Conservation (phyloP, 148 eudicot genomes). For the Vaccinium myrtillus region DNA sequence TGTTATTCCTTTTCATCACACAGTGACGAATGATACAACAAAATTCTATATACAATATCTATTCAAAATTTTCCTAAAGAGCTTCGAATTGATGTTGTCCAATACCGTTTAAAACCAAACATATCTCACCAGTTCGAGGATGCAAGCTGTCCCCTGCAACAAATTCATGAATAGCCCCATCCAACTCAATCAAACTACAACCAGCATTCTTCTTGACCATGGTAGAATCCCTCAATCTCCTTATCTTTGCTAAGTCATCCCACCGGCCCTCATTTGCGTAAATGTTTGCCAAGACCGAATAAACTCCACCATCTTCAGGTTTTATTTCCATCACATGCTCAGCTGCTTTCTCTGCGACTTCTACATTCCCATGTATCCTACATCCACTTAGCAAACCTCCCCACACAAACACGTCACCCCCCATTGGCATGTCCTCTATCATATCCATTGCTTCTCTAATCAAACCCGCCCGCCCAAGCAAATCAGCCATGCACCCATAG, state of each 20-base stretch:
- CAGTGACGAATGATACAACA: background rate
- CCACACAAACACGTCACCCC: slow-evolving; percentile 74
- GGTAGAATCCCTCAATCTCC: slow-evolving; percentile 51
- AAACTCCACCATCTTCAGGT: slow-evolving; percentile 76
- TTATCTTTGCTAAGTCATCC: slow-evolving; percentile 62
- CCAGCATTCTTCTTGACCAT: slow-evolving; percentile 65
- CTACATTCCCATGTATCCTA: slow-evolving; percentile 64
- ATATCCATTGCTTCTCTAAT: slow-evolving; percentile 60
- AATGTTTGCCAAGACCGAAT: slow-evolving; percentile 69
- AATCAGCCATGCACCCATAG: slow-evolving; percentile 87
- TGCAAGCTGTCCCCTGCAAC: slow-evolving; percentile 70
- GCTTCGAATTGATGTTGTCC: slow-evolving; percentile 51
- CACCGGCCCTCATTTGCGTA: slow-evolving; percentile 69
- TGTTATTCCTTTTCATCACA: background rate
- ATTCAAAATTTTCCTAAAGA: slow-evolving; percentile 1
- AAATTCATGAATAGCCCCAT: slow-evolving; percentile 60
- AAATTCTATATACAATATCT: background rate
- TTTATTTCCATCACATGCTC: slow-evolving; percentile 48
- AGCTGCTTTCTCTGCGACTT: slow-evolving; percentile 67
- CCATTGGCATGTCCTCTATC: slow-evolving; percentile 66
- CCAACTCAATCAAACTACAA: slow-evolving; percentile 62
- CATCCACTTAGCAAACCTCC: slow-evolving; percentile 85
- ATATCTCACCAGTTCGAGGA: slow-evolving; percentile 52
- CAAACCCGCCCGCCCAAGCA: slow-evolving; percentile 75
- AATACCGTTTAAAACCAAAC: slow-evolving; percentile 37